Evolutionary conservation across 352 stramenopile species (phyloP).

Genomic region (Peronosclerospora sorghi): DNA sequence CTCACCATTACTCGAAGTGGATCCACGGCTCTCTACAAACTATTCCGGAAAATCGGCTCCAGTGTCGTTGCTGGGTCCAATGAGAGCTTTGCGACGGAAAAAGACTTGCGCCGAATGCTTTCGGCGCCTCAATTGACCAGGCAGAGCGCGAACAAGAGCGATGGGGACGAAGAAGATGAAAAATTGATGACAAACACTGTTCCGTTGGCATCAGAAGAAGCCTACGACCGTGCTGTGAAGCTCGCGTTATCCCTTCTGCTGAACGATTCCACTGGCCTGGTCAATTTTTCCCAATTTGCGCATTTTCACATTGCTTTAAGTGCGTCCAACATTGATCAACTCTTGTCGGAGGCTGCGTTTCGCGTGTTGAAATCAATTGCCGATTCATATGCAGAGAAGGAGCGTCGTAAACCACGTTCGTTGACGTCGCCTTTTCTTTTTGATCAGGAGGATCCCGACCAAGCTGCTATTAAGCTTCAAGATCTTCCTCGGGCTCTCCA

Average conservation of each 20-base stretch:
- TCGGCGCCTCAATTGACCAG: conserved; percentile 19
- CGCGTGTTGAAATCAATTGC: conserved; percentile 51
- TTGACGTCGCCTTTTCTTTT: conserved; percentile 1
- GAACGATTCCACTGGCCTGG: conserved; percentile 53
- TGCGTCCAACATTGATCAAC: conserved; percentile 53
- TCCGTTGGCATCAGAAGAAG: conserved; percentile 12
- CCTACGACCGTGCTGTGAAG: conserved; percentile 44
- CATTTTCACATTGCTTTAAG: conserved; percentile 80
- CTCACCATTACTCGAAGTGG: conserved; percentile 75
- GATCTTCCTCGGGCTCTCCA: conserved; percentile 36
- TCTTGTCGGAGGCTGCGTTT: conserved; percentile 67
- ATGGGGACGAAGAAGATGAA: background rate
- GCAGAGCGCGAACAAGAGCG: conserved; percentile 20
- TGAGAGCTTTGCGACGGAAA: conserved; percentile 52
- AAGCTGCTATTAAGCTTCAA: conserved; percentile 38
- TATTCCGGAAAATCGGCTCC: conserved; percentile 59
- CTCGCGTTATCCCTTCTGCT: conserved; percentile 62
- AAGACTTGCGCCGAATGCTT: conserved; percentile 51
- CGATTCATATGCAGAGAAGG: conserved; percentile 9
- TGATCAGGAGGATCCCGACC: conserved; percentile 7
- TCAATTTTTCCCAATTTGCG: conserved; percentile 85
- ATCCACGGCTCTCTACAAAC: conserved; percentile 57
- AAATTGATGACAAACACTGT: conserved; percentile 1
- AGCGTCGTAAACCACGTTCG: conserved; percentile 1
- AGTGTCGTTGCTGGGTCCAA: conserved; percentile 21